phyloP scores from a whole-genome alignment of 1,139 yeast genomes.

The Hyphopichia burtonii region DNA sequence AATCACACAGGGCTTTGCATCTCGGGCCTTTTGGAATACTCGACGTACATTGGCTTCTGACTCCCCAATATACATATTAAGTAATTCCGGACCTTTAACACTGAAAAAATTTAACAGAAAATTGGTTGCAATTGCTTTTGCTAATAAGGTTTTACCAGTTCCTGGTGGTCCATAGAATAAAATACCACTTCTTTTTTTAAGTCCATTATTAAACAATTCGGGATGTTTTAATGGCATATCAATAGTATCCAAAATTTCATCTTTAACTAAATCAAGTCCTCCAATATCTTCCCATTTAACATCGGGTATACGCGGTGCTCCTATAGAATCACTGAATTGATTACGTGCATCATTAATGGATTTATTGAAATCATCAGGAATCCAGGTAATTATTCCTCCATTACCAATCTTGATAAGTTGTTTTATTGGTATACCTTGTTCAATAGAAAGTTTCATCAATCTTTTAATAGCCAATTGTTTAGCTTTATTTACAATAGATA shows the following conservation, averaged over 20 bases:
- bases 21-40: conserved; percentile 91
- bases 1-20: conserved; percentile 95
- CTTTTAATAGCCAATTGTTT: conserved; percentile 58
- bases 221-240: conserved; percentile 96
- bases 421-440: conserved; percentile 16
- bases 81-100: conserved; percentile 92
- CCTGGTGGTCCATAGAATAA: conserved; percentile 98
- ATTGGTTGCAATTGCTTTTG: conserved; percentile 95
- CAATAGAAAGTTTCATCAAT: conserved; percentile 26
- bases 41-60: conserved; percentile 95
- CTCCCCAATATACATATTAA: conserved; percentile 98
- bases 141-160: conserved; percentile 91
- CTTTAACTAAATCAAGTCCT: conserved; percentile 84
- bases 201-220: conserved; percentile 79
- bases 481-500: conserved; percentile 68
- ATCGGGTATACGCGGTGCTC: conserved; percentile 94
- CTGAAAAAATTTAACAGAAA: conserved; percentile 92
- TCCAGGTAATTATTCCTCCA: conserved; percentile 57
- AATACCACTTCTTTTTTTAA: conserved; percentile 92
- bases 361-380: conserved; percentile 63
- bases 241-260: conserved; percentile 90
- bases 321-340: conserved; percentile 90
- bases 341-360: conserved; percentile 83
- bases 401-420: conserved; percentile 35
- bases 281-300: conserved; percentile 97